Conservation (phyloP, 1,284 basidiomycete species). For the Porodaedalea pini region DNA sequence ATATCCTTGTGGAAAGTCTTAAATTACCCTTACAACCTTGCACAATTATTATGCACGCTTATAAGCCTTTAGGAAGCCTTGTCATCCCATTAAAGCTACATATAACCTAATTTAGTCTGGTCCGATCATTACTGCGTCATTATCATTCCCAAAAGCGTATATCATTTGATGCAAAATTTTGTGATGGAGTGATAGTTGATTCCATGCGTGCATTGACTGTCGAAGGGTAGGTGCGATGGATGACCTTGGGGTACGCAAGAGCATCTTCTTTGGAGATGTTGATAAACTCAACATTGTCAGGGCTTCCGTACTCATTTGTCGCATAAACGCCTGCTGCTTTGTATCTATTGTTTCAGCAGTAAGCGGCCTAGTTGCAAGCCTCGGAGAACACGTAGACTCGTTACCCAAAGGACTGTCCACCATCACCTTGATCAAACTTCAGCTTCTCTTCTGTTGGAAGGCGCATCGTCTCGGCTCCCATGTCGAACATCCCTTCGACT, state of each 20-base stretch:
- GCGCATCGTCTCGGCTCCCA: slow-evolving; percentile 54
- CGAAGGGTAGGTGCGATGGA: slow-evolving; percentile 52
- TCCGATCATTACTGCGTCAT: no score
- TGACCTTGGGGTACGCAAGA: slow-evolving; percentile 49
- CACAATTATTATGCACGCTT: no score
- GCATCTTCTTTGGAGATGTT: slow-evolving; percentile 68
- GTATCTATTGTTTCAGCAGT: slow-evolving; percentile 44
- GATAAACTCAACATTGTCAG: slow-evolving; percentile 61
- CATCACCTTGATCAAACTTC: slow-evolving; percentile 63
- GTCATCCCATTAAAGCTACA: no score
- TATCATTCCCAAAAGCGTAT: no score
- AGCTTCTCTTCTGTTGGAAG: slow-evolving; percentile 61
- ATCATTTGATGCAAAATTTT: no score
- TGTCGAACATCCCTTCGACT: slow-evolving; percentile 54
- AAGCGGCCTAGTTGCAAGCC: not conserved
- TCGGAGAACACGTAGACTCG: not conserved
- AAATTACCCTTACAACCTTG: no score
- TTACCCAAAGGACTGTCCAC: slow-evolving; percentile 59
- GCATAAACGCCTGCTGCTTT: slow-evolving; percentile 61
- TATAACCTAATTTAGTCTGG: no score
- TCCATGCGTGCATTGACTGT: slow-evolving; percentile 51
- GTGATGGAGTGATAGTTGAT: slow-evolving; percentile 43
- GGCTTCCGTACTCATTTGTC: slow-evolving; percentile 55
- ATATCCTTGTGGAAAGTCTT: no score
- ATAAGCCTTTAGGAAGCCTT: no score